A percentile compares a stretch with the other conserved stretches of the same genome.
phyloP scores from a whole-genome alignment of 495 filamentous ascomycete genomes.

The Tuber aestivum region DNA sequence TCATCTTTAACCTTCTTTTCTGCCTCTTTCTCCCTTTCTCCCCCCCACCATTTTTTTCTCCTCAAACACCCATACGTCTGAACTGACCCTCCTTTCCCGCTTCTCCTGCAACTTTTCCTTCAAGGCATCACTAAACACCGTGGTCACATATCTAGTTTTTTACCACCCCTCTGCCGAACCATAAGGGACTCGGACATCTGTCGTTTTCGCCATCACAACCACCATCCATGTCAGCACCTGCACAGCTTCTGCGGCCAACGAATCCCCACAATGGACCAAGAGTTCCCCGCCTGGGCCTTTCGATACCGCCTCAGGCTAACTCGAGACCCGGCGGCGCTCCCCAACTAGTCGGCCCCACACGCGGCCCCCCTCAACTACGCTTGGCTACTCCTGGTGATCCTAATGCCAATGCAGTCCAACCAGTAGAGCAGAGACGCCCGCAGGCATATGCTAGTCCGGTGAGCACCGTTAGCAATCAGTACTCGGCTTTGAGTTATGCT shows the following conservation, averaged over 20 bases:
- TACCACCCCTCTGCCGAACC: background rate
- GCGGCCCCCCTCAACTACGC: conserved; percentile 39
- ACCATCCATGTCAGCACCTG: conserved; percentile 10
- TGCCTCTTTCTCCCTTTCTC: background rate
- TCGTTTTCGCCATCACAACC: background rate
- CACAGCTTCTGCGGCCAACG: background rate
- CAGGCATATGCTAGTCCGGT: conserved; percentile 31
- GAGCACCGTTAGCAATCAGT: conserved; percentile 32
- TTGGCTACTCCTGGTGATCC: conserved; percentile 39
- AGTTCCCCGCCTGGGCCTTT: conserved; percentile 39
- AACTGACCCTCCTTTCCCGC: background rate
- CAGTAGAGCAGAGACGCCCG: conserved; percentile 24
- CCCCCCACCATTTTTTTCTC: background rate
- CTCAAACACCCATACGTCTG: background rate
- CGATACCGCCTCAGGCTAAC: conserved; percentile 28
- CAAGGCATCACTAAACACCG: background rate
- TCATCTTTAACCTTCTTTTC: background rate
- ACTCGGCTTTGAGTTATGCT: conserved; percentile 39
- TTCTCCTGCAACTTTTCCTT: background rate
- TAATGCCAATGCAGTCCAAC: conserved; percentile 18
- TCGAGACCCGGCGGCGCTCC: background rate
- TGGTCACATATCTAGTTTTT: background rate
- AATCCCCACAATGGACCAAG: background rate
- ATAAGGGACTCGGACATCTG: background rate
- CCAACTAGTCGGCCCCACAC: conserved; percentile 6